A percentile compares a stretch with the other conserved stretches of the same genome.
Conservation (phyloP, 768 basidiomycete genomes). For the Serendipita sp. region DNA sequence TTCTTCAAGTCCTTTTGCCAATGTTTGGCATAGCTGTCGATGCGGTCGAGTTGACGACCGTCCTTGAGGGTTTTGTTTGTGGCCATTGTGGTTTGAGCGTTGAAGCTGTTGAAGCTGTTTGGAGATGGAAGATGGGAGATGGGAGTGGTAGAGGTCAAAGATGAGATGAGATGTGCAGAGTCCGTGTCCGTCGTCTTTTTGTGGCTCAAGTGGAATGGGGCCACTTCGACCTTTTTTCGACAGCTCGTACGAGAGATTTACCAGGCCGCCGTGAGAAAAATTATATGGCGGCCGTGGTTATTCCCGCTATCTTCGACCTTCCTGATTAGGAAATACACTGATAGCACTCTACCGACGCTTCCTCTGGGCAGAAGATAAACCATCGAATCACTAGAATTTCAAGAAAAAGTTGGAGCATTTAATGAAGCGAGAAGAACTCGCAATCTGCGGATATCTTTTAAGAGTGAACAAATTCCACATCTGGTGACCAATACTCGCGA, state of each 20-base stretch:
- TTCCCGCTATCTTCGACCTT: background rate
- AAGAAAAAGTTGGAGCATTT: no score
- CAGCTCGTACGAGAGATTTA: background rate
- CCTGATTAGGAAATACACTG: background rate
- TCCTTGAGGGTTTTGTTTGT: conserved; percentile 20
- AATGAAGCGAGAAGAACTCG: no score
- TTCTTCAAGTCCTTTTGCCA: conserved; percentile 73
- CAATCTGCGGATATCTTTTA: no score
- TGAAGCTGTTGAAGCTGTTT: background rate
- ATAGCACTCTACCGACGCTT: background rate
- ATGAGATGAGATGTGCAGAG: background rate
- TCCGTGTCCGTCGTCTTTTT: background rate
- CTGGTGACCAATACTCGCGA: no score
- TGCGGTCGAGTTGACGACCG: conserved; percentile 48
- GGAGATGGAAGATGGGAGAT: background rate
- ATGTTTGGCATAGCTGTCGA: conserved; percentile 75
- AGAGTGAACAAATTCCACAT: no score
- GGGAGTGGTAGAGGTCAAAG: background rate
- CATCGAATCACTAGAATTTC: background rate
- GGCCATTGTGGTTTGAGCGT: background rate
- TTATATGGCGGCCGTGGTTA: background rate
- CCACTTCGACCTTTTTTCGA: background rate
- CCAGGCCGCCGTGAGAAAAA: background rate
- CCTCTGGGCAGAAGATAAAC: no score
- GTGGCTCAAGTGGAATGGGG: background rate